Conservation (phyloP, 257 asterid species). For the Euphrasia confusa region DNA sequence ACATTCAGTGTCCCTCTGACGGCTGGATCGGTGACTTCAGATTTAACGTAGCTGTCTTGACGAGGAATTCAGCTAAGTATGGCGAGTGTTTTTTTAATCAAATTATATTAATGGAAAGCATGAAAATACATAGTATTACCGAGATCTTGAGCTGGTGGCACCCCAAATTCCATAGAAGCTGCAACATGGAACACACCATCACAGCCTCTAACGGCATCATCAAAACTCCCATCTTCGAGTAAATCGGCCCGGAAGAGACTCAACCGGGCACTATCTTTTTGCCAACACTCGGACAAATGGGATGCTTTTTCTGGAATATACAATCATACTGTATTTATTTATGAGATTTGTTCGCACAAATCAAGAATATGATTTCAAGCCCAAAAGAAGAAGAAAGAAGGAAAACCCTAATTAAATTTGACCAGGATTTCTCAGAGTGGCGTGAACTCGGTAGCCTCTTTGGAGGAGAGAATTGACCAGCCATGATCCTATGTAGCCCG, state of each 20-base stretch:
- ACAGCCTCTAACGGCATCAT: slow-evolving; percentile 73
- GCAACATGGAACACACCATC: slow-evolving; percentile 83
- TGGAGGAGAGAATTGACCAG: slow-evolving; percentile 67
- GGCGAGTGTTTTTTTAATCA: slow-evolving; percentile 3
- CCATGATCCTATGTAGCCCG: slow-evolving; percentile 94
- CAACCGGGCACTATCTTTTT: slow-evolving; percentile 37
- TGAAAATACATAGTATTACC: slow-evolving; percentile 33
- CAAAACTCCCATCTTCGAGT: slow-evolving; percentile 77
- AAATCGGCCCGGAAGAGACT: slow-evolving; percentile 67
- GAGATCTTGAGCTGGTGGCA: slow-evolving; percentile 33
- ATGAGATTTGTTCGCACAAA: too few relatives aligned
- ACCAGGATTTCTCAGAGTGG: slow-evolving; percentile 75
- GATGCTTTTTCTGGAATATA: slow-evolving; percentile 52
- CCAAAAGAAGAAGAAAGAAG: too few relatives aligned
- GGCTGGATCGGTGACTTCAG: slow-evolving; percentile 57
- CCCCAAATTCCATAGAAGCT: slow-evolving; percentile 73
- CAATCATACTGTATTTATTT: neutral
- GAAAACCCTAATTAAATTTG: neutral
- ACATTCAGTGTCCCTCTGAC: slow-evolving; percentile 60
- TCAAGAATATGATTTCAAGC: too few relatives aligned
- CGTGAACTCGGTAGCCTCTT: slow-evolving; percentile 60
- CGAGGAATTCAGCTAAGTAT: slow-evolving; percentile 7
- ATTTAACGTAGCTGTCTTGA: slow-evolving; percentile 47
- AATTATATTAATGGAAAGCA: neutral
- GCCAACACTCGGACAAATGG: slow-evolving; percentile 43